These are phyloP conservation scores for Kondoa malvinella DNA, from an alignment of 768 basidiomycete species.

Conservation along the genomic window DNA sequence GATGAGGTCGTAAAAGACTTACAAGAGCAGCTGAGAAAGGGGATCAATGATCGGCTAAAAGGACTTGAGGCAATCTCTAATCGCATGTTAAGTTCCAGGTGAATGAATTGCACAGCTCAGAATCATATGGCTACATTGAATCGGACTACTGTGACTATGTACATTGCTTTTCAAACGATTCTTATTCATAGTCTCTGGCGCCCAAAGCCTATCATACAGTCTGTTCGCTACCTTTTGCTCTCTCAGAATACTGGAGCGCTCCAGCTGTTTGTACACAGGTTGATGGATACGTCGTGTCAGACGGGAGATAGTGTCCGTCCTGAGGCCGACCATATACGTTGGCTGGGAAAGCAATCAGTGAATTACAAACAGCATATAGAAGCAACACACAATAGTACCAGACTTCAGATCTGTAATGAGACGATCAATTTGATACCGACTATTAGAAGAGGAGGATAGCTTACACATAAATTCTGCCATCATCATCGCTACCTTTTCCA, in stretches of 20 bases:
- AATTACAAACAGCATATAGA: background rate
- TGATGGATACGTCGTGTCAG: background rate
- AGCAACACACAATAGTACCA: background rate
- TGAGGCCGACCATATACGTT: background rate
- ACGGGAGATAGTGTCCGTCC: background rate
- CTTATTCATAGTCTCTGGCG: no score
- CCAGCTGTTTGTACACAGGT: background rate
- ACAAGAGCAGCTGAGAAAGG: slow-evolving; percentile 11
- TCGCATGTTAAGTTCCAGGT: background rate
- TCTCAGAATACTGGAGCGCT: background rate
- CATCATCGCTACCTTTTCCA: background rate
- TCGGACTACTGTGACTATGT: no score
- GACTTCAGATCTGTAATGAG: no score
- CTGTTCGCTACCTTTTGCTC: background rate
- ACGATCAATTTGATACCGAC: no score
- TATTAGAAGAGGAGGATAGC: no score
- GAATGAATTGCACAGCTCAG: no score
- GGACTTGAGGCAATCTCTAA: background rate
- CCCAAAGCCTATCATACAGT: no score
- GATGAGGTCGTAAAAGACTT: slow-evolving; percentile 8
- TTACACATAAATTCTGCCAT: background rate
- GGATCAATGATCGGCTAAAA: slow-evolving; percentile 2
- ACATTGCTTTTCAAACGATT: no score
- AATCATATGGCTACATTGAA: no score
- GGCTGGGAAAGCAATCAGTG: background rate